These are phyloP conservation scores for Taphrina flavorubra DNA, from an alignment of 1,139 yeast genomes.

Conservation along the genomic window DNA sequence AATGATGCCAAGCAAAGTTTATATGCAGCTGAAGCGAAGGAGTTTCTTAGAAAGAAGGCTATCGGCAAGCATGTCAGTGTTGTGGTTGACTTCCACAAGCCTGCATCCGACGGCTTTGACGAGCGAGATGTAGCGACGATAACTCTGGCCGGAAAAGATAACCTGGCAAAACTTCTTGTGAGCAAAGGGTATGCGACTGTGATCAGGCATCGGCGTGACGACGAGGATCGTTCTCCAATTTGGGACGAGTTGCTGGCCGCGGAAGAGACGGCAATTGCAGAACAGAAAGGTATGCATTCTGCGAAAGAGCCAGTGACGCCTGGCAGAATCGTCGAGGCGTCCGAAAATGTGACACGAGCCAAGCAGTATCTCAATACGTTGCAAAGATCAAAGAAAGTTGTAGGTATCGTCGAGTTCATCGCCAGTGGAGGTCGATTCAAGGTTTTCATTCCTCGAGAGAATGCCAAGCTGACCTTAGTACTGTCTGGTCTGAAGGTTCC, in stretches of 20 bases:
- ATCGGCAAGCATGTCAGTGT: slow-evolving; percentile 73
- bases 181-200: slow-evolving; percentile 77
- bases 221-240: slow-evolving; percentile 70
- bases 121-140: slow-evolving; percentile 70
- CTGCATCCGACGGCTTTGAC: slow-evolving; percentile 67
- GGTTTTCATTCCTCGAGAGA: slow-evolving; percentile 70
- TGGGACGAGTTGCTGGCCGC: slow-evolving; percentile 80
- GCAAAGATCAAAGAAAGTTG: slow-evolving; percentile 67
- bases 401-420: slow-evolving; percentile 75
- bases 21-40: slow-evolving; percentile 69
- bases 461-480: slow-evolving; percentile 67
- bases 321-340: slow-evolving; percentile 75
- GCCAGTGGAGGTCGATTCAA: slow-evolving; percentile 71
- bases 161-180: slow-evolving; percentile 50
- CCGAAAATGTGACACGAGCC: slow-evolving; percentile 74
- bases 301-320: slow-evolving; percentile 64
- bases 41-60: slow-evolving; percentile 68
- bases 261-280: slow-evolving; percentile 65
- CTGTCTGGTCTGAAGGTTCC: slow-evolving; percentile 70
- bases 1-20: slow-evolving; percentile 65
- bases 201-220: slow-evolving; percentile 75
- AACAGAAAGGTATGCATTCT: slow-evolving; percentile 67
- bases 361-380: slow-evolving; percentile 74
- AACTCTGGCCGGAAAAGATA: slow-evolving; percentile 55
- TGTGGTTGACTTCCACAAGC: slow-evolving; percentile 68